Conservation (phyloP, 1,284 basidiomycete species). For the Rhodotorula mucilaginosa region DNA sequence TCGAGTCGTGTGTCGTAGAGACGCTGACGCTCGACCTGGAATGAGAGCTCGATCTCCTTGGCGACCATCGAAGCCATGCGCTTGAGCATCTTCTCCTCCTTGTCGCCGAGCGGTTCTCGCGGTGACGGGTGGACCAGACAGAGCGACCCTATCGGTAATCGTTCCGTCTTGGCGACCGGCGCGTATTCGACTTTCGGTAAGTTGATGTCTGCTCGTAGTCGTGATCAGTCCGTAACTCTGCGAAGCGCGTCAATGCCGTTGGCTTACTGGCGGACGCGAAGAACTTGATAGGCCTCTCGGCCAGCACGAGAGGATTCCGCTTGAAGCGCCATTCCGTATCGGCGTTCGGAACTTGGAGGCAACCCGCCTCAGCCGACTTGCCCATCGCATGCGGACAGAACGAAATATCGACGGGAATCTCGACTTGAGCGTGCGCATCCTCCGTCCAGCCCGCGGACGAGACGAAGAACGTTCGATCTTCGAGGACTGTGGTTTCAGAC, state of each 20-base stretch:
- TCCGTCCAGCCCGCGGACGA: conserved; percentile 1
- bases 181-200: neutral
- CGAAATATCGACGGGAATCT: neutral
- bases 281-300: neutral
- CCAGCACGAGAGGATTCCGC: neutral
- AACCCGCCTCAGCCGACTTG: neutral
- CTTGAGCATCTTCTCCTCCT: conserved; percentile 9
- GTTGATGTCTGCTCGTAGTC: conserved; percentile 10
- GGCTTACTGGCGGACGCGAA: conserved; percentile 11
- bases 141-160: conserved; percentile 18
- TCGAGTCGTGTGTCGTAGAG: neutral
- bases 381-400: conserved; percentile 24
- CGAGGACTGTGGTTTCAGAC: neutral
- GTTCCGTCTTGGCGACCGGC: neutral
- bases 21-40: conserved; percentile 2
- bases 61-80: conserved; percentile 7
- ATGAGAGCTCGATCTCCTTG: conserved; percentile 11
- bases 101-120: neutral
- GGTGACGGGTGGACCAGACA: conserved; percentile 19
- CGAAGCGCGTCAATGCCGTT: too few relatives aligned
- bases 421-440: neutral
- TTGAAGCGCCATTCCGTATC: conserved; percentile 25
- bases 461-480: conserved; percentile 3
- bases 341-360: conserved; percentile 7
- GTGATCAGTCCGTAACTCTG: neutral